Conservation (phyloP, 441 rosid genomes). For the Adansonia rubrostipa region DNA sequence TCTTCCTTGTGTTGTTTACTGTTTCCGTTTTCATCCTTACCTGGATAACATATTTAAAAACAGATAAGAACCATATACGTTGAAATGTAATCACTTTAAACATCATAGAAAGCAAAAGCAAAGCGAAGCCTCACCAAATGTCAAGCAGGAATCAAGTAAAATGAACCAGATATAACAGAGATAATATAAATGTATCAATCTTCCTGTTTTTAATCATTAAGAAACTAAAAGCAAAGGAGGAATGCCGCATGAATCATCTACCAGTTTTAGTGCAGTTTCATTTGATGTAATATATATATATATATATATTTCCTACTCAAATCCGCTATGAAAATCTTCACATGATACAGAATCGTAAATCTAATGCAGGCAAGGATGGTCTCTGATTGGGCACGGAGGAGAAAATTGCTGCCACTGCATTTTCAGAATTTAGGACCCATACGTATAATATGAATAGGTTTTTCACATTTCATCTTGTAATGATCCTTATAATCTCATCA, state of each 20-base stretch:
- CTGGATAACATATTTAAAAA: constrained; percentile 29
- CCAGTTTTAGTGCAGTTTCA: not conserved
- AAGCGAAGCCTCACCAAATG: not conserved
- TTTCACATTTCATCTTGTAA: constrained; percentile 10
- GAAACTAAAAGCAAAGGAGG: not conserved
- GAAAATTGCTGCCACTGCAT: not conserved
- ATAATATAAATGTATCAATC: not conserved
- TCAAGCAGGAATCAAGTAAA: constrained; percentile 4
- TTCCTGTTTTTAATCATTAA: not conserved
- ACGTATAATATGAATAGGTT: not conserved
- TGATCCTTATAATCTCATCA: constrained; percentile 7
- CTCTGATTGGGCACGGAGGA: not conserved
- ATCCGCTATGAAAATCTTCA: not conserved
- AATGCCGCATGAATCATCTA: not conserved
- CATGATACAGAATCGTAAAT: not conserved
- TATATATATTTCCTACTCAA: not conserved
- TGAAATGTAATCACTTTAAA: not conserved
- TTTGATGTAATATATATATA: not conserved
- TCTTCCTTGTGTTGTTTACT: constrained; percentile 44
- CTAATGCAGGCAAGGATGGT: constrained; percentile 13
- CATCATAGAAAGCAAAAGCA: constrained; percentile 18
- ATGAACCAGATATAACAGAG: not conserved
- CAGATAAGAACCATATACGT: not conserved
- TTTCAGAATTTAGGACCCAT: not conserved
- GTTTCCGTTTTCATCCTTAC: constrained; percentile 39